Base-by-base conservation (phyloP, 306 rosid species). In the Ormosia semicastrata region DNA sequence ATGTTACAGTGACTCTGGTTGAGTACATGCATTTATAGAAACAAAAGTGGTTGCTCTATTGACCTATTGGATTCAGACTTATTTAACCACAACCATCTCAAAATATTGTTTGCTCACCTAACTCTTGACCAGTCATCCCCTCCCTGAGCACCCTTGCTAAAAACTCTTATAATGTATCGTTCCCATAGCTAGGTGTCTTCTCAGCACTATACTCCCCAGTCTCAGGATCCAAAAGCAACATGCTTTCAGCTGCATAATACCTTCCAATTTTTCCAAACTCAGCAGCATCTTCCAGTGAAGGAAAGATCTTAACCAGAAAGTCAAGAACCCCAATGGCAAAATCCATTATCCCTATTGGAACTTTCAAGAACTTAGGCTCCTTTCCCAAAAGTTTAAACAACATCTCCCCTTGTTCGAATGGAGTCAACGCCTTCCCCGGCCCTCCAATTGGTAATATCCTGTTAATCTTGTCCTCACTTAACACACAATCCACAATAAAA, bases 91-190 rank as follows among this genome's bases (percentile, higher is more conserved):
- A 9, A 65, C 65, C 37, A 3, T 50, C 32, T 78, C 69, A 93
- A 62, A 96, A 75, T 66, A 96, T 92, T 0, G 91, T 84, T 82
- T 93, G 99, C 83, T 96, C 99, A 15, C 98, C 98, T 52, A 93
- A 87, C 75, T 96, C 99, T 86, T 96, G 99, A 75, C 99, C 99
- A 39, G 94, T 86, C 97, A 96, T 96, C 14, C 99, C 99, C 63
- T 96, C 97, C 81, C 94, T 91, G 65, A 93, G 83, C 34, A 93
- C 97, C 57, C 81, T 88, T 66, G 82, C 92, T 81, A 96, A 96
- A 78, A 96, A 96, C 7, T 92, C 97, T 64, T 96, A 97, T 66
- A 96, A 85, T 2, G 98, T 89, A 84, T 92, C 99, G n/a, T 89
- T 91, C 15, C 99, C 98, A 63, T 96, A 96, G 83, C 99, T 89